Percentiles rank a stretch among this genome's conserved stretches.
phyloP scores from a whole-genome alignment of 1,284 basidiomycete genomes.

The Cystobasidium slooffiae region DNA sequence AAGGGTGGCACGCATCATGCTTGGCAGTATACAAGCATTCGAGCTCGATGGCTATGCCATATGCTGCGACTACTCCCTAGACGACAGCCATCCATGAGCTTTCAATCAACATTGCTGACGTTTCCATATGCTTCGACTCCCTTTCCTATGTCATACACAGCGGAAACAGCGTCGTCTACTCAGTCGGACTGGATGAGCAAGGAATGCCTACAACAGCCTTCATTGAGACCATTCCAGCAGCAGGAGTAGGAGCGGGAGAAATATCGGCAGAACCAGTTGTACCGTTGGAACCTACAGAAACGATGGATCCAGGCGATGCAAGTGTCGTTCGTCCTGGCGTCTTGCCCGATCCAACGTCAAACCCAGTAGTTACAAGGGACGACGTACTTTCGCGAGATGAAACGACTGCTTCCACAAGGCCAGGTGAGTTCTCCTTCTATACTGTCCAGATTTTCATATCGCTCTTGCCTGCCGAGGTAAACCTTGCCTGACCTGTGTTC shows the following conservation, averaged over 20 bases:
- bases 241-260: not conserved
- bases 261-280: not conserved
- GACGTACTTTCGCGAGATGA: not conserved
- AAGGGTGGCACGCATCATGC: not conserved
- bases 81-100: not conserved
- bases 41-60: too few species aligned
- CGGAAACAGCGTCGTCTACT: constrained; percentile 26
- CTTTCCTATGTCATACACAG: not conserved
- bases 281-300: not conserved
- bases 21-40: not conserved
- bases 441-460: not conserved
- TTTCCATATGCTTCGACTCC: not conserved
- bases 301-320: not conserved
- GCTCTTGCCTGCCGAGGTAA: not conserved
- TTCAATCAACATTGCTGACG: not conserved
- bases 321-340: not conserved
- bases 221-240: constrained; percentile 20
- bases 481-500: too few species aligned
- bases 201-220: constrained; percentile 15
- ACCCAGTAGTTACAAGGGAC: constrained; percentile 9
- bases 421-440: not conserved
- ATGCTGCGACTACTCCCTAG: not conserved
- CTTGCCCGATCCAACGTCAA: not conserved
- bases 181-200: constrained; percentile 14
- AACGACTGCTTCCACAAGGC: not conserved